Evolutionary conservation across 2,329 filamentous ascomycete genomes (phyloP), one percentile per base, ranked within the genome.

Genomic region (Blastomyces gilchristii): DNA sequence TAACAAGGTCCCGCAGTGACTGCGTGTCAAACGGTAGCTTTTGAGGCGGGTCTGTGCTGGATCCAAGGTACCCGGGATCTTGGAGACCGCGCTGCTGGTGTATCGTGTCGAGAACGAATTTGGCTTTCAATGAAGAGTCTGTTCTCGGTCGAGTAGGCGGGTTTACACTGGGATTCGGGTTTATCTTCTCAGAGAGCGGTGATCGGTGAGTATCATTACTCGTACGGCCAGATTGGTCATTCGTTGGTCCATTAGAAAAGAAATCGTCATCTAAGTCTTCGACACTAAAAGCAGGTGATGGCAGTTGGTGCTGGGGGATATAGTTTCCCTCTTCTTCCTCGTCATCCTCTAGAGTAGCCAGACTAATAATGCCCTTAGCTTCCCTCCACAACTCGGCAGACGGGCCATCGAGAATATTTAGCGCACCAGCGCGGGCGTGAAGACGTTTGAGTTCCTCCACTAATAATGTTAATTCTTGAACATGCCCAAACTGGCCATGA

Each of bases 11-110:
- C 67, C 81, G 80, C 16, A 87, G 77, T 53, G 85, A 87, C 34
- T 82, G 82, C 2, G 85, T 87, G 69, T 87, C 85, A 69, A 87
- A 87, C 0, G 84, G 83, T n/a, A 87, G 80, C 68, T 86, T 87
- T 61, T 74, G 69, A n/a, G 71, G 74, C 22, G 74, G 68, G 47
- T 72, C 68, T n/a, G 71, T 66, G 18, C 71, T 67, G 22, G 53
- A 37, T 41, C 31, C 41, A 58, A 58, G 22, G 25, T 58, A 47
- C 18, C 16, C 41, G 34, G 70, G 66, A 61, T 70, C 69, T 37
- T 72, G 67, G 39, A 73, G 67, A 61, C 72, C 76, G 63, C 75
- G 78, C 67, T 78, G 77, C 65, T 81, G 76, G 68, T 85, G 83
- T 59, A 87, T 77, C 41, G 83, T 80, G 72, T 85, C 83, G 47